Percentiles rank a stretch among this genome's conserved stretches.
Conservation (phyloP, 176 grass and related monocot genomes). For the Neostapfia colusana region DNA sequence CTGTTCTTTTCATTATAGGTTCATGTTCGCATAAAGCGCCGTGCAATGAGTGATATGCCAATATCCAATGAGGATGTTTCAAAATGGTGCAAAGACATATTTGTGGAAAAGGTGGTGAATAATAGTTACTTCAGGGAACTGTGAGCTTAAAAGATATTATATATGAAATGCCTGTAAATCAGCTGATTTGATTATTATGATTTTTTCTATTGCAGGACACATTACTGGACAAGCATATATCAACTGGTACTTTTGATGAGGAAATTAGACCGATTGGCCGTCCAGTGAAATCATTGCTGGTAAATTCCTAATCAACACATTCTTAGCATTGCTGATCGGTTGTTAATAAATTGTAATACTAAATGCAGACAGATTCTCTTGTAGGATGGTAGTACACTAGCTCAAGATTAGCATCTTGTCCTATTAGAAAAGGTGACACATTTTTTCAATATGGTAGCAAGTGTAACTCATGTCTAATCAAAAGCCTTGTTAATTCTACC, state of each 20-base stretch:
- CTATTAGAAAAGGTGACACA: neutral
- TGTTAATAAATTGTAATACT: neutral
- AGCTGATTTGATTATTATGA: no score
- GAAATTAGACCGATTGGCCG: conserved; percentile 77
- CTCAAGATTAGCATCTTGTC: neutral
- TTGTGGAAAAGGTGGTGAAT: conserved; percentile 52
- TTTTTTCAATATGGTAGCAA: neutral
- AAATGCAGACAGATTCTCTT: neutral
- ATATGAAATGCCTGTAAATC: neutral
- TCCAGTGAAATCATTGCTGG: conserved; percentile 86
- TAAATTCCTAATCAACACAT: conserved; percentile 30
- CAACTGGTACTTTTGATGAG: conserved; percentile 67
- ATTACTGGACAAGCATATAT: conserved; percentile 76
- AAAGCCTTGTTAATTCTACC: neutral
- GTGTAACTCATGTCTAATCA: neutral
- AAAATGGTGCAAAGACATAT: conserved; percentile 87
- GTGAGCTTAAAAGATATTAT: neutral
- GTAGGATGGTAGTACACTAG: neutral
- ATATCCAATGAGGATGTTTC: conserved; percentile 73
- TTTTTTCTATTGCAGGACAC: conserved; percentile 58
- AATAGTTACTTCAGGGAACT: neutral
- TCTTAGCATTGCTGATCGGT: neutral
- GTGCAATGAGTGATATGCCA: conserved; percentile 75
- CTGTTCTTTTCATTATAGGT: conserved; percentile 46
- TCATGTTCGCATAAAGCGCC: conserved; percentile 89